Percentiles rank a stretch among this genome's conserved stretches.
Conservation (phyloP, 1,284 basidiomycete species). For the Ustilago vetiveriae region DNA sequence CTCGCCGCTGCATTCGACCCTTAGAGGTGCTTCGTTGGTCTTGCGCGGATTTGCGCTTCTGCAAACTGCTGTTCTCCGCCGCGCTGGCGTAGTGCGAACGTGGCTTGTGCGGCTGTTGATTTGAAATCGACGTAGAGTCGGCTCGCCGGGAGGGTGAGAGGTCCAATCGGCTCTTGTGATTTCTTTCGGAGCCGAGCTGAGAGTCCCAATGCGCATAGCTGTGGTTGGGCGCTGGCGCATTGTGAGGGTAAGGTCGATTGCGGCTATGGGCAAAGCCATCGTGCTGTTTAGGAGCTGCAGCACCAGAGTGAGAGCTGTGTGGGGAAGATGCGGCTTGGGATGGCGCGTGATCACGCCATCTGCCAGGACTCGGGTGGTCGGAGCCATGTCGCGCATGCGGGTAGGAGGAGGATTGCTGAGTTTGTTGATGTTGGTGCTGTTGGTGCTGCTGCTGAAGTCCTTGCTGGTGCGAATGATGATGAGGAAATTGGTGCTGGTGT, state of each 20-base stretch:
- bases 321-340: slow-evolving; percentile 26
- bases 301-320: slow-evolving; percentile 26
- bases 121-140: background rate
- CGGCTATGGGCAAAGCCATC: slow-evolving; percentile 25
- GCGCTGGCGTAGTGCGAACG: slow-evolving; percentile 7
- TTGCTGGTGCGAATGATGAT: slow-evolving; percentile 15
- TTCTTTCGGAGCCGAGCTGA: slow-evolving; percentile 35
- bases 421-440: slow-evolving; percentile 11
- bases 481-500: slow-evolving; percentile 12
- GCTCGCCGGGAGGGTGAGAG: slow-evolving; percentile 30
- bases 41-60: slow-evolving; percentile 8
- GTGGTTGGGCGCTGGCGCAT: slow-evolving; percentile 36
- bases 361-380: slow-evolving; percentile 31
- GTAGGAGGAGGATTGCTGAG: slow-evolving; percentile 5
- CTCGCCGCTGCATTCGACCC: slow-evolving; percentile 20
- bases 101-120: slow-evolving; percentile 11
- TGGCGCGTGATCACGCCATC: slow-evolving; percentile 37
- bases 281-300: slow-evolving; percentile 20
- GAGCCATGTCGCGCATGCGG: slow-evolving; percentile 21
- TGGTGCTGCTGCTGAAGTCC: slow-evolving; percentile 9
- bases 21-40: slow-evolving; percentile 33
- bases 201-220: slow-evolving; percentile 46
- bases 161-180: slow-evolving; percentile 25
- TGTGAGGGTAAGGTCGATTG: slow-evolving; percentile 37
- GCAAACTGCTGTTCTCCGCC: slow-evolving; percentile 10